phyloP scores from a whole-genome alignment of 176 grass and related monocot species.

The Calamus simplicifolius region DNA sequence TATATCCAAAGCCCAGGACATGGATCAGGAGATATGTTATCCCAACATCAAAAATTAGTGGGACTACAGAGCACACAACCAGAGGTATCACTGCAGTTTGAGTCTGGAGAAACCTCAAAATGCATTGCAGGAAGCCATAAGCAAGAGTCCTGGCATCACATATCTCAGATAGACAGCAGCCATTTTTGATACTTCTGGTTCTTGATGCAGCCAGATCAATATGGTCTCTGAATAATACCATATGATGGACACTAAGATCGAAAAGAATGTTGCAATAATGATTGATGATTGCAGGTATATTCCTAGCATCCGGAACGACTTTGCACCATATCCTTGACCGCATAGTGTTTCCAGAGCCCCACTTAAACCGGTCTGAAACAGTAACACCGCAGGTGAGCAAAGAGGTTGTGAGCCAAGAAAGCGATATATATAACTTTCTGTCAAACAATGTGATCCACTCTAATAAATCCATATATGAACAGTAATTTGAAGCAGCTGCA shows the following conservation, averaged over 20 bases:
- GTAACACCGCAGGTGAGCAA: neutral
- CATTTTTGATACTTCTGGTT: conserved; percentile 44
- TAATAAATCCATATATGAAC: no score
- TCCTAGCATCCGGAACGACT: conserved; percentile 56
- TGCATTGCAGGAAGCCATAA: conserved; percentile 53
- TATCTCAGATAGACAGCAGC: conserved; percentile 41
- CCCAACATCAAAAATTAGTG: conserved; percentile 44
- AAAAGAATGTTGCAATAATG: conserved; percentile 34
- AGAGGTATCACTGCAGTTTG: conserved; percentile 55
- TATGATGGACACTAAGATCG: conserved; percentile 39
- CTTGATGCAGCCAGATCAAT: conserved; percentile 50
- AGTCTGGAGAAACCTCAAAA: conserved; percentile 72
- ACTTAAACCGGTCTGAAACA: conserved; percentile 56
- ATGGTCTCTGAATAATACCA: conserved; percentile 69
- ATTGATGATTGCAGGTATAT: conserved; percentile 77
- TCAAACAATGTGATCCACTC: no score
- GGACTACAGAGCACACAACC: conserved; percentile 51
- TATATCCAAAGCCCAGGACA: conserved; percentile 43
- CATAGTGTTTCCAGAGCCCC: conserved; percentile 88
- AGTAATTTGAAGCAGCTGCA: no score
- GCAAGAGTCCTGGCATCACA: conserved; percentile 58
- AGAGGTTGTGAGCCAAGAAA: no score
- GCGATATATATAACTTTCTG: no score
- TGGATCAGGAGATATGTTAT: conserved; percentile 44
- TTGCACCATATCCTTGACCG: conserved; percentile 68